These are phyloP conservation scores for Fusarium sp. DNA, from an alignment of 2,329 filamentous ascomycete species.

Conservation along the genomic window DNA sequence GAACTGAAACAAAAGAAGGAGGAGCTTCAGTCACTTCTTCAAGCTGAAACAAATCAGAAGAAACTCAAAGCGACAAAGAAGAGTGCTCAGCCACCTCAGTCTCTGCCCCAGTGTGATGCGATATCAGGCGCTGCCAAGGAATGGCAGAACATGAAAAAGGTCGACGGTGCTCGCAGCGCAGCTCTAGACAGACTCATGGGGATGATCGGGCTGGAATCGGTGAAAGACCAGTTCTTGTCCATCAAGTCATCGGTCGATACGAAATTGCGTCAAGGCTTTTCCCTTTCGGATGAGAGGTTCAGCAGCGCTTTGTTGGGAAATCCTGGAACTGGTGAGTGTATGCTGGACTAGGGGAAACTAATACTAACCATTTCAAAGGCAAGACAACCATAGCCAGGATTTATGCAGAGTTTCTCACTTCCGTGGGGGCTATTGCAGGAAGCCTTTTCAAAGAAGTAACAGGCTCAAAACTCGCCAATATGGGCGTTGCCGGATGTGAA, in stretches of 20 bases:
- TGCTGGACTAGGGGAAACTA: background rate
- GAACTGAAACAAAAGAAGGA: constrained; percentile 60
- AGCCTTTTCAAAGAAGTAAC: constrained; percentile 74
- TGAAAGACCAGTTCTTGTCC: constrained; percentile 73
- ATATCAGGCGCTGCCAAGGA: constrained; percentile 57
- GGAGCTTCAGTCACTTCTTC: constrained; percentile 60
- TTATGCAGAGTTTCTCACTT: constrained; percentile 75
- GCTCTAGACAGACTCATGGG: constrained; percentile 74
- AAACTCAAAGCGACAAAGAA: constrained; percentile 26
- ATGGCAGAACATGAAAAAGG: constrained; percentile 72
- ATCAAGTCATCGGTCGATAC: constrained; percentile 76
- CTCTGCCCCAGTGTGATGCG: background rate
- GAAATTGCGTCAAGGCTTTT: constrained; percentile 67
- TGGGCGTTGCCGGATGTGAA: constrained; percentile 70
- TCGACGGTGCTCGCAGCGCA: constrained; percentile 63
- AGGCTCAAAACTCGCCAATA: constrained; percentile 73
- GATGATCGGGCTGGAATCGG: constrained; percentile 78
- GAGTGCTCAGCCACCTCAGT: background rate
- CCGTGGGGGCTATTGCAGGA: constrained; percentile 73
- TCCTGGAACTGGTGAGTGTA: constrained; percentile 74
- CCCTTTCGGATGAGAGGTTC: constrained; percentile 70
- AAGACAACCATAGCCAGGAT: constrained; percentile 83
- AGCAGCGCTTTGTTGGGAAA: constrained; percentile 76
- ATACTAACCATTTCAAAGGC: constrained; percentile 43
- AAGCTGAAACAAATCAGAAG: constrained; percentile 44